Evolutionary conservation across 2,329 filamentous ascomycete genomes (phyloP).

Genomic region (Tolypocladium tundrense): DNA sequence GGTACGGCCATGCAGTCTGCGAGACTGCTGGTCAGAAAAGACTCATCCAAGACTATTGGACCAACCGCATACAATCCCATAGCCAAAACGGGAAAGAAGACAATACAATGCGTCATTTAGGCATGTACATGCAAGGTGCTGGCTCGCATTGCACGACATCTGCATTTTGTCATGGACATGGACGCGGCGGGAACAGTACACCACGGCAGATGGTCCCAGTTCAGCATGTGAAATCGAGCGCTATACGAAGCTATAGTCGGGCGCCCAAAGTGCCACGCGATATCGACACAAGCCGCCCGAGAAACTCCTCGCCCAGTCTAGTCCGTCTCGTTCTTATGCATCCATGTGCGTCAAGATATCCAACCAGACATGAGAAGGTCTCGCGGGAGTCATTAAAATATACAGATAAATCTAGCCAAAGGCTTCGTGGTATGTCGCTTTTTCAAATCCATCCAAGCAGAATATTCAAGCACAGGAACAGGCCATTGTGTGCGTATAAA

Average conservation of each 20-base stretch:
- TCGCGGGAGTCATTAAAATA: not conserved
- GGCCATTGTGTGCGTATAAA: not conserved
- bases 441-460: not conserved
- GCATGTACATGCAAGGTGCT: no score
- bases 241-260: not conserved
- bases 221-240: not conserved
- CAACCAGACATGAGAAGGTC: not conserved
- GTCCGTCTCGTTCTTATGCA: not conserved
- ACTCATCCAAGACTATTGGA: not conserved
- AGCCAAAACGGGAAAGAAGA: not conserved
- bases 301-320: not conserved
- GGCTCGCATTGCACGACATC: no score
- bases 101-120: not conserved
- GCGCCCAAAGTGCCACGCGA: not conserved
- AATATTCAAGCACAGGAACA: not conserved
- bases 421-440: not conserved
- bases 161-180: not conserved
- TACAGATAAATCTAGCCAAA: not conserved
- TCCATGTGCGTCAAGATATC: not conserved
- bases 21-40: not conserved
- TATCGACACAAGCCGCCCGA: not conserved
- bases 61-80: not conserved
- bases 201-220: not conserved
- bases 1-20: not conserved
- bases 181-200: no score